phyloP scores from a whole-genome alignment of 2,329 filamentous ascomycete species.

The Harringtonia lauricola region DNA sequence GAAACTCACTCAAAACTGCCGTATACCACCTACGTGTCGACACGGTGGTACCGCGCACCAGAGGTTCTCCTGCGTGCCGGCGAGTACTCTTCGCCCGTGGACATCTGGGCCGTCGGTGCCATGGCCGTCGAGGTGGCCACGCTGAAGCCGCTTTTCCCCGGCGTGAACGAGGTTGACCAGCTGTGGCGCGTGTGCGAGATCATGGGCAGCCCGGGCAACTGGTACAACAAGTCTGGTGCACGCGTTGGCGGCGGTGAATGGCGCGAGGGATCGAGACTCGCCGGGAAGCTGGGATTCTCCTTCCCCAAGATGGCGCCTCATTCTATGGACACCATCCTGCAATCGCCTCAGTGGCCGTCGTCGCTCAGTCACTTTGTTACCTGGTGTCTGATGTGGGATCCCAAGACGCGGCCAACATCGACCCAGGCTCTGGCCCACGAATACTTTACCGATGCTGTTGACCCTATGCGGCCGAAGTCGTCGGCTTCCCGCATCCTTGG shows the following conservation, averaged over 20 bases:
- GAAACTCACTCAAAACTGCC: slow-evolving; percentile 94
- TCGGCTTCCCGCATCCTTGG: slow-evolving; percentile 75
- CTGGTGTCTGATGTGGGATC: slow-evolving; percentile 99
- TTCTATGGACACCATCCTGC: slow-evolving; percentile 87
- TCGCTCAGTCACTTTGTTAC: slow-evolving; percentile 89
- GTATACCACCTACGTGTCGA: slow-evolving; percentile 97
- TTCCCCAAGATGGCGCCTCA: slow-evolving; percentile 99
- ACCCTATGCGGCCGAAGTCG: slow-evolving; percentile 86
- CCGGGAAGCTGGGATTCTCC: slow-evolving; percentile 93
- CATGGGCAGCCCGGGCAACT: slow-evolving; percentile 97
- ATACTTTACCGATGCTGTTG: slow-evolving; percentile 85
- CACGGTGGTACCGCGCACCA: slow-evolving; percentile 93
- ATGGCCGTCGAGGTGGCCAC: slow-evolving; percentile 99
- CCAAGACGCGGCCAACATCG: slow-evolving; percentile 81
- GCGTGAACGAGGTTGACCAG: slow-evolving; percentile 96
- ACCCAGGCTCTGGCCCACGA: slow-evolving; percentile 91
- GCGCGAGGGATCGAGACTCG: slow-evolving; percentile 86
- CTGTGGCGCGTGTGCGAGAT: slow-evolving; percentile 99
- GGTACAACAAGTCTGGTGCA: slow-evolving; percentile 84
- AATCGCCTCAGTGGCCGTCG: slow-evolving; percentile 80
- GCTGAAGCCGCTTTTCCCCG: slow-evolving; percentile 90
- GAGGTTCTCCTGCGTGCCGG: slow-evolving; percentile 89
- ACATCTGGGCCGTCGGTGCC: slow-evolving; percentile 96
- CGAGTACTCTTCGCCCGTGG: slow-evolving; percentile 93
- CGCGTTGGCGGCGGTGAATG: slow-evolving; percentile 93